These are phyloP conservation scores for Balakata baccata DNA, from an alignment of 345 rosid genomes.

Conservation along the genomic window DNA sequence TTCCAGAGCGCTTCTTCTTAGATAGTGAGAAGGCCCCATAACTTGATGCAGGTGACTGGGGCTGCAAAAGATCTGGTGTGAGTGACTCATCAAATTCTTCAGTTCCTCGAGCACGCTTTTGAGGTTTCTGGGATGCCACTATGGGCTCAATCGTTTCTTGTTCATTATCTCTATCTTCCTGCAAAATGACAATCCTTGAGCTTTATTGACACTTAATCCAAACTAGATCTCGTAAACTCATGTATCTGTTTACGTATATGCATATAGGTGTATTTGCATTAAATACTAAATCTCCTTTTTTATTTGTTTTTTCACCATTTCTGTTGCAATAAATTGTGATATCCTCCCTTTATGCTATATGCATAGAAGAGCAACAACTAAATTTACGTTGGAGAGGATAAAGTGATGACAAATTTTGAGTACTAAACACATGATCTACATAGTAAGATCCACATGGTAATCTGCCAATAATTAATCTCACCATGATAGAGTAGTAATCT, in stretches of 20 bases:
- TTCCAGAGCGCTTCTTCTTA: conserved; percentile 67
- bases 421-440: not conserved
- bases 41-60: conserved; percentile 50
- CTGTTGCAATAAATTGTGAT: no score
- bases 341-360: not conserved
- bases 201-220: not conserved
- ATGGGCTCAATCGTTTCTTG: conserved; percentile 52
- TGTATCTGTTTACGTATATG: not conserved
- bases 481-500: conserved; percentile 70
- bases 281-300: not conserved
- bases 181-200: conserved; percentile 26
- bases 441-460: conserved; percentile 6
- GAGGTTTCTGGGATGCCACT: conserved; percentile 44
- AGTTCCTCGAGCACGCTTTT: conserved; percentile 49
- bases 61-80: conserved; percentile 56
- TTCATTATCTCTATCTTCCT: conserved; percentile 74
- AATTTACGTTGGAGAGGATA: not conserved
- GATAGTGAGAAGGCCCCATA: conserved; percentile 53
- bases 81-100: conserved; percentile 45
- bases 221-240: not conserved
- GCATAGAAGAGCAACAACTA: not conserved
- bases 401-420: not conserved
- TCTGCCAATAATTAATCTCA: conserved; percentile 25
- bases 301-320: not conserved
- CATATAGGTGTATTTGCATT: not conserved